These are phyloP conservation scores for Helotiales sp. DNA, from an alignment of 2,329 filamentous ascomycete species.

Conservation along the genomic window DNA sequence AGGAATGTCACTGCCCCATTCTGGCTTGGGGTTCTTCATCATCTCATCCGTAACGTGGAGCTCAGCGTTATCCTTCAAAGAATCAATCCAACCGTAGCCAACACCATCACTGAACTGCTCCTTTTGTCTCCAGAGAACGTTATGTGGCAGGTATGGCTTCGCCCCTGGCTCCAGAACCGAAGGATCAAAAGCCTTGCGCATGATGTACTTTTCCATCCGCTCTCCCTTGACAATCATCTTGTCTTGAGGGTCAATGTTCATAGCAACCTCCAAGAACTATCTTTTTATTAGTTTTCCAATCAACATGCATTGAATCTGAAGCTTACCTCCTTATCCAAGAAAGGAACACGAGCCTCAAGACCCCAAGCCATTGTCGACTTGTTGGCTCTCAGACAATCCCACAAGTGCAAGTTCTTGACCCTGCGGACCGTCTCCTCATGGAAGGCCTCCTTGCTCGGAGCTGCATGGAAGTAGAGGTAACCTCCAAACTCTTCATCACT, in stretches of 20 bases:
- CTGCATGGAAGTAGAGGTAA: conserved; percentile 97
- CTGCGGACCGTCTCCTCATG: conserved; percentile 92
- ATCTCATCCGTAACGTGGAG: conserved; percentile 90
- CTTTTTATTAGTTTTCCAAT: conserved; percentile 19
- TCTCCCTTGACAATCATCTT: conserved; percentile 79
- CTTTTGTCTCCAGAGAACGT: conserved; percentile 98
- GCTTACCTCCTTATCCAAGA: conserved; percentile 84
- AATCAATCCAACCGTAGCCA: conserved; percentile 98
- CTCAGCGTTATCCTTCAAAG: conserved; percentile 92
- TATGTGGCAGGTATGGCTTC: conserved; percentile 87
- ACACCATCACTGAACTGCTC: conserved; percentile 99
- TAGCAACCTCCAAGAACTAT: conserved; percentile 84
- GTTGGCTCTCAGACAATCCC: conserved; percentile 98
- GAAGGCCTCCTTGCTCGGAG: conserved; percentile 87
- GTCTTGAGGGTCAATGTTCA: conserved; percentile 91
- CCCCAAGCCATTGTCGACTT: conserved; percentile 99
- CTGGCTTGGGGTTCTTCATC: conserved; percentile 96
- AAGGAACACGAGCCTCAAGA: conserved; percentile 94
- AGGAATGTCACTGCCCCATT: conserved; percentile 91
- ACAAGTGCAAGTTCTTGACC: conserved; percentile 93
- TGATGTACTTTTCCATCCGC: conserved; percentile 91
- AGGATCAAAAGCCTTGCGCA: conserved; percentile 97
- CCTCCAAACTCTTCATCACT: conserved; percentile 98
- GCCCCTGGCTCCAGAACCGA: conserved; percentile 72
- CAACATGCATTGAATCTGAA: neutral